phyloP scores from a whole-genome alignment of 176 grass and related monocot species.

The Sorghum bicolor region Sorghum_bicolor_NCBIv3 NC_012879.2:43623501-43624000 shows the following conservation, averaged over 20 bases:
- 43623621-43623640: background rate
- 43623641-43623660: background rate
- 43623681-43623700: background rate
- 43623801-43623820: background rate
- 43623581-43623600: no score
- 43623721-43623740: background rate
- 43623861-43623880: background rate
- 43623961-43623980: no score
- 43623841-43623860: background rate
- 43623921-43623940: background rate
- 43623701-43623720: background rate
- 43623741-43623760: background rate
- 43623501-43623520: no score
- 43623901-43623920: background rate
- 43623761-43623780: no score
- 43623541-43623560: no score
- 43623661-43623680: background rate
- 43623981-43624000: no score
- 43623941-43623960: background rate
- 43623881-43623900: background rate
- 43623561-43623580: no score
- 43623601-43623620: no score
- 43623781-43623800: no score
- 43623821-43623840: background rate
- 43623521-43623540: no score